Evolutionary conservation across 2,329 filamentous ascomycete genomes (phyloP).

Genomic region (Penicillium corylophilum): DNA sequence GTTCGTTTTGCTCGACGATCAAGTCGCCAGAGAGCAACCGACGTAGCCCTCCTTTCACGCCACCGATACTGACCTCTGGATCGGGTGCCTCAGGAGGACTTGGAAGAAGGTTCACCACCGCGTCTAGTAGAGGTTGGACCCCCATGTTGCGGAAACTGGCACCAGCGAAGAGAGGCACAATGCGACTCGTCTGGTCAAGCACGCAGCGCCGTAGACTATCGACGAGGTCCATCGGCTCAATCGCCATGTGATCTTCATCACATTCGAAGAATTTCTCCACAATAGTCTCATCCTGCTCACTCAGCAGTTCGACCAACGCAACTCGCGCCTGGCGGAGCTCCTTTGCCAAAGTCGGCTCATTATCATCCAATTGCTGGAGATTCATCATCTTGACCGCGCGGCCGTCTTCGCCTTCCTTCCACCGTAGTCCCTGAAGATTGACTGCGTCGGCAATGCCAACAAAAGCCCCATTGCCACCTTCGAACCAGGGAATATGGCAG

Average conservation of each 20-base stretch:
- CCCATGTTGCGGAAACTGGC: conserved; percentile 93
- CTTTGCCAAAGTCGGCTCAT: conserved; percentile 53
- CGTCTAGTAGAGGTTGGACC: conserved; percentile 86
- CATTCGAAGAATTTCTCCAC: conserved; percentile 80
- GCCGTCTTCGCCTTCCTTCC: conserved; percentile 66
- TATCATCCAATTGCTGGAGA: conserved; percentile 53
- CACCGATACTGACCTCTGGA: conserved; percentile 69
- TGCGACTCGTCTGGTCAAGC: conserved; percentile 61
- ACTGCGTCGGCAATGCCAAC: conserved; percentile 83
- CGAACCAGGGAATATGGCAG: conserved; percentile 95
- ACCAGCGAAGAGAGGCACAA: conserved; percentile 85
- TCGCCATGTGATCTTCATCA: conserved; percentile 68
- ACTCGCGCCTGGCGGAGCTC: conserved; percentile 75
- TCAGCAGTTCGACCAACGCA: conserved; percentile 77
- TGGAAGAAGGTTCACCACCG: conserved; percentile 82
- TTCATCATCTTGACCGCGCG: conserved; percentile 59
- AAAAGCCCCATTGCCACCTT: conserved; percentile 68
- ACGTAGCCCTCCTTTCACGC: conserved; percentile 55
- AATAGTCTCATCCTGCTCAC: conserved; percentile 82
- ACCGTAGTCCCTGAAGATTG: conserved; percentile 70
- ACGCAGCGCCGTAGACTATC: conserved; percentile 73
- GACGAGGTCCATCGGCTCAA: conserved; percentile 66
- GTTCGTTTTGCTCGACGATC: conserved; percentile 35
- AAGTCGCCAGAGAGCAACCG: conserved; percentile 50
- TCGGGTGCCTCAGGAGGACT: conserved; percentile 78